These are phyloP conservation scores for Rubia peregrina DNA, from an alignment of 305 asterid species.

Conservation along the genomic window DNA sequence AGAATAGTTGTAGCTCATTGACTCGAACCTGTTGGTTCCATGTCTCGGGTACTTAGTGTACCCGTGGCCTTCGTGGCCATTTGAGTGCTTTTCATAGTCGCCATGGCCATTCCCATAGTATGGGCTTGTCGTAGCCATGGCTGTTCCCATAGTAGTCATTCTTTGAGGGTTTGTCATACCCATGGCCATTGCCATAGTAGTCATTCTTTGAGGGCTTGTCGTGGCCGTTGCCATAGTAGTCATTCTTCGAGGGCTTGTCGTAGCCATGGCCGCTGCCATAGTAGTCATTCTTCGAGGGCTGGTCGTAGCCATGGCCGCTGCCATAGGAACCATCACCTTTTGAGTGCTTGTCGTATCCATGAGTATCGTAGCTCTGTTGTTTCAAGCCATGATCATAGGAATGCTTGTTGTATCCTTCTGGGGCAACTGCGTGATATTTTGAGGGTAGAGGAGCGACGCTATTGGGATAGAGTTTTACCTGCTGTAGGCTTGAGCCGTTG, in stretches of 20 bases:
- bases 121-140: neutral
- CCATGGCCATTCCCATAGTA: neutral
- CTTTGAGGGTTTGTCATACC: neutral
- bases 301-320: neutral
- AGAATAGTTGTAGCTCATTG: neutral
- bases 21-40: constrained; percentile 4
- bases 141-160: neutral
- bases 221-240: neutral
- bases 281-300: neutral
- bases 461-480: constrained; percentile 12
- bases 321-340: neutral
- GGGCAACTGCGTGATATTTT: neutral
- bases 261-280: constrained; percentile 1
- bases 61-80: neutral
- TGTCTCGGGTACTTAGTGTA: neutral
- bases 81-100: neutral
- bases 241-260: neutral
- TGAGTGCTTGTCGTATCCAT: constrained; percentile 8
- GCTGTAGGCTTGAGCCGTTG: constrained; percentile 15
- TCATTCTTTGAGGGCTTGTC: neutral
- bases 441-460: neutral
- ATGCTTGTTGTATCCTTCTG: constrained; percentile 9
- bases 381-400: constrained; percentile 5
- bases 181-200: neutral
- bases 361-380: constrained; percentile 5